These are phyloP conservation scores for Allium fistulosum DNA, from an alignment of 106 monocot genomes.

Conservation along the genomic window DNA sequence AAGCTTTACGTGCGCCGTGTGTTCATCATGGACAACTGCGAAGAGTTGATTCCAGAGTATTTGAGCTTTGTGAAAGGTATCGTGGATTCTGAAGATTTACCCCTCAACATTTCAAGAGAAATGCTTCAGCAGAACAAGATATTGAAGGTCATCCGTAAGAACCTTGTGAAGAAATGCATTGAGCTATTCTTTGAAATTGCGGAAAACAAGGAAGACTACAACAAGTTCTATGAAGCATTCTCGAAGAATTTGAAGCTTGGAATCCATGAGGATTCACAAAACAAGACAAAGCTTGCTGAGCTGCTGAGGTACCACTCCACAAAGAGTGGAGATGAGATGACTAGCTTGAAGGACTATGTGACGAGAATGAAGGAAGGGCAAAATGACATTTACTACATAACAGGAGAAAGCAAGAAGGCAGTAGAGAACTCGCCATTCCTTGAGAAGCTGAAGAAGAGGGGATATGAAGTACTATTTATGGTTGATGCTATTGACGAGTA, in stretches of 20 bases:
- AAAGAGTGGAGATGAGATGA: constrained; percentile 76
- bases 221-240: constrained; percentile 80
- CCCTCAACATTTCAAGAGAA: constrained; percentile 76
- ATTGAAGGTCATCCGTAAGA: constrained; percentile 77
- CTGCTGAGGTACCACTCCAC: constrained; percentile 75
- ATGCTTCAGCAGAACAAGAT: constrained; percentile 89
- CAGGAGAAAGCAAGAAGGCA: constrained; percentile 83
- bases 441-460: constrained; percentile 72
- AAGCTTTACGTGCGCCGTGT: constrained; percentile 79
- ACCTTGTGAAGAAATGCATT: constrained; percentile 74
- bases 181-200: constrained; percentile 82
- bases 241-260: constrained; percentile 83
- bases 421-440: constrained; percentile 85
- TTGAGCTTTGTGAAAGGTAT: constrained; percentile 74
- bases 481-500: constrained; percentile 82
- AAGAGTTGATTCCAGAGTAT: constrained; percentile 69
- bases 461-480: constrained; percentile 73
- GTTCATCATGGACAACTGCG: constrained; percentile 88
- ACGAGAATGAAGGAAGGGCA: constrained; percentile 87
- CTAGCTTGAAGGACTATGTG: constrained; percentile 76
- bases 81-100: constrained; percentile 75
- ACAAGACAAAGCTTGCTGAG: constrained; percentile 62
- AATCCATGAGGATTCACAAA: constrained; percentile 62
- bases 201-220: constrained; percentile 82
- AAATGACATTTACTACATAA: constrained; percentile 73